Evolutionary conservation across 2,329 filamentous ascomycete species (phyloP).

Genomic region (Aspergillus ruber): DNA sequence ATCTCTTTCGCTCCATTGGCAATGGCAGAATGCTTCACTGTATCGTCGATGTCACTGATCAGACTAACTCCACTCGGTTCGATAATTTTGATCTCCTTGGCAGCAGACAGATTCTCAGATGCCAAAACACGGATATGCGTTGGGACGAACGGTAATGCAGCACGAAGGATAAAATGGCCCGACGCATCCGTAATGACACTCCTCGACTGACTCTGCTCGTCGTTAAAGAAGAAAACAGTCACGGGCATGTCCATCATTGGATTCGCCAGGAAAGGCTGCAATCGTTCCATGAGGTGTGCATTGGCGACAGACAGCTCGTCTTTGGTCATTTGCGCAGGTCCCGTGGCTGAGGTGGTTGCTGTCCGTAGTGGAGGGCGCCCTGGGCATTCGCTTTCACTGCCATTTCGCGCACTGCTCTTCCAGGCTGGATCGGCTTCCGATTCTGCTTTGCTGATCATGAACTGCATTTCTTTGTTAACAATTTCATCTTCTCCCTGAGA

Average conservation of each 20-base stretch:
- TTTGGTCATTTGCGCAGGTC: slow-evolving; percentile 51
- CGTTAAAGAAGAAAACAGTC: slow-evolving; percentile 93
- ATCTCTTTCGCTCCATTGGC: slow-evolving; percentile 82
- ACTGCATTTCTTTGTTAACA: slow-evolving; percentile 67
- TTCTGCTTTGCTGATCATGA: slow-evolving; percentile 66
- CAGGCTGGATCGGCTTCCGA: slow-evolving; percentile 64
- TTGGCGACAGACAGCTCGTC: slow-evolving; percentile 76
- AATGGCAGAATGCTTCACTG: slow-evolving; percentile 92
- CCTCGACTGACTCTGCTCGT: slow-evolving; percentile 70
- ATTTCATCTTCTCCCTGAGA: slow-evolving; percentile 54
- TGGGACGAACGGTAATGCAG: slow-evolving; percentile 79
- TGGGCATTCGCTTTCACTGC: slow-evolving; percentile 14
- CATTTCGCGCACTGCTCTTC: slow-evolving; percentile 56
- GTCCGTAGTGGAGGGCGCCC: slow-evolving; percentile 32
- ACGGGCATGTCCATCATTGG: slow-evolving; percentile 71
- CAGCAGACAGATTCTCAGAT: slow-evolving; percentile 75
- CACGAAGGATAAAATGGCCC: slow-evolving; percentile 78
- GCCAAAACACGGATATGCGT: slow-evolving; percentile 84
- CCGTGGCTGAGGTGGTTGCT: slow-evolving; percentile 43
- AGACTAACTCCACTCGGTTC: slow-evolving; percentile 76
- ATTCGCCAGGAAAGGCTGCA: slow-evolving; percentile 84
- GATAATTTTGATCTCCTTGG: slow-evolving; percentile 69
- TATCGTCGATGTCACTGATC: slow-evolving; percentile 97
- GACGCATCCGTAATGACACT: slow-evolving; percentile 81
- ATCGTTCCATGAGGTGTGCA: slow-evolving; percentile 75